Evolutionary conservation across 176 grass and related monocot species (phyloP), one percentile per base, ranked within the genome.

Genomic region (Triticum timopheevii): DNA sequence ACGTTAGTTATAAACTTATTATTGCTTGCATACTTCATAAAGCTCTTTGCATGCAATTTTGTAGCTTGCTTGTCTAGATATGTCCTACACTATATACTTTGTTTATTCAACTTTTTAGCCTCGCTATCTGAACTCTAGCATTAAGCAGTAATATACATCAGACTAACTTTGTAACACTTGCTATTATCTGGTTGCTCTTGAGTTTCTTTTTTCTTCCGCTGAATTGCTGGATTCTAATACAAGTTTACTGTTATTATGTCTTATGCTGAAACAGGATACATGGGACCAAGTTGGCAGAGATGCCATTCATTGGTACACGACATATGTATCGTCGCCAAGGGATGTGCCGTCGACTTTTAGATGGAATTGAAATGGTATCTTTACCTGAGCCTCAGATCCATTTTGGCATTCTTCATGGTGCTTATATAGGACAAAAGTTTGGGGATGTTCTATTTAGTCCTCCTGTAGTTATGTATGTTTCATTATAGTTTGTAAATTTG

Each of bases 251-350:
- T 79, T 83, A 19, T 76, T 65, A 39, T 87, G 23, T 82, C 86
- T 88, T 76, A 81, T 88, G 63, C 31, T 77, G 34, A 80, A 92
- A 88, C 87, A 97, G 95, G 85, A 83, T 95, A 84, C 95, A 97
- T 95, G 95, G 95, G 40, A 93, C 83, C 79, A 97, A 91, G 84
- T 77, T 97, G 78, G 95, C 95, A 74, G 95, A 97, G 89, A 97
- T 97, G 95, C 95, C 95, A 61, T 97, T 97, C 87, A 93, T 95
- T 84, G 93, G 95, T 83, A 97, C 95, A 66, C 81, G 93, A 40
- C 80, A 85, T 83, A 91, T 93, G 87, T 95, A 97, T 68, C 92
- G 95, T 47, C 95, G 87, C 44, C 92, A 88, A 91, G 95, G 95
- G 80, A 97, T 97, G 95, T 95, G 92, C 85, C 93, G 91, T 61